These are phyloP conservation scores for Thalassiosira pacifica DNA, from an alignment of 352 stramenopile genomes.

Conservation along the genomic window DNA sequence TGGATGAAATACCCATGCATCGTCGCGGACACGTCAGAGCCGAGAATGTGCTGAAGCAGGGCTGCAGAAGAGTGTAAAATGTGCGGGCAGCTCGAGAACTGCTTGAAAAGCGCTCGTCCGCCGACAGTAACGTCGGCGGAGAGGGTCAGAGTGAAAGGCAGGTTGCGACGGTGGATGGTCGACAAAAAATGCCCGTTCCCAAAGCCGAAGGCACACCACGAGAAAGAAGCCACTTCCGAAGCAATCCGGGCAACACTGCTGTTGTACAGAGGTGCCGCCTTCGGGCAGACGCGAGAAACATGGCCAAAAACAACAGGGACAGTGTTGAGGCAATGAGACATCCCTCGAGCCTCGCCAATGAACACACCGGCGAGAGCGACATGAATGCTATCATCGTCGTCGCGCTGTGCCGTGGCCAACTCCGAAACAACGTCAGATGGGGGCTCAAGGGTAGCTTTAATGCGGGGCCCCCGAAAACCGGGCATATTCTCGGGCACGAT, in stretches of 20 bases:
- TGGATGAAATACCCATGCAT: conserved; percentile 48
- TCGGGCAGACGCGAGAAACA: background rate
- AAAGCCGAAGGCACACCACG: conserved; percentile 44
- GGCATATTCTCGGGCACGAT: conserved; percentile 53
- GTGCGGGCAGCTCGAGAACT: background rate
- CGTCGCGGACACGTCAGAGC: background rate
- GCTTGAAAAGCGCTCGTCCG: conserved; percentile 31
- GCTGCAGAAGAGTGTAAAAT: background rate
- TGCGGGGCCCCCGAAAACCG: conserved; percentile 25
- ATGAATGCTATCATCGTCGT: background rate
- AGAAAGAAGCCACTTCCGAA: background rate
- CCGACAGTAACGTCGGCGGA: background rate
- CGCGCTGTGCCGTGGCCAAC: too few species aligned
- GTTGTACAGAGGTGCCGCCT: conserved; percentile 7
- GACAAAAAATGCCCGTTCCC: conserved; percentile 24
- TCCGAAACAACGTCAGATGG: background rate
- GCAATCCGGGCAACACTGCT: background rate
- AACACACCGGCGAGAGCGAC: background rate
- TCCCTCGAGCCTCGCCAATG: background rate
- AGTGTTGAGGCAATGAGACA: background rate
- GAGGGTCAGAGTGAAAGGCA: conserved; percentile 21
- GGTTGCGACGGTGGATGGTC: background rate
- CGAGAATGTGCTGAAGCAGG: conserved; percentile 10
- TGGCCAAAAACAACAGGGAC: background rate
- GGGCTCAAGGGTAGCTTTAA: background rate